These are phyloP conservation scores for Yamadazyma sp. DNA, from an alignment of 805 yeast species.

Conservation along the genomic window DNA sequence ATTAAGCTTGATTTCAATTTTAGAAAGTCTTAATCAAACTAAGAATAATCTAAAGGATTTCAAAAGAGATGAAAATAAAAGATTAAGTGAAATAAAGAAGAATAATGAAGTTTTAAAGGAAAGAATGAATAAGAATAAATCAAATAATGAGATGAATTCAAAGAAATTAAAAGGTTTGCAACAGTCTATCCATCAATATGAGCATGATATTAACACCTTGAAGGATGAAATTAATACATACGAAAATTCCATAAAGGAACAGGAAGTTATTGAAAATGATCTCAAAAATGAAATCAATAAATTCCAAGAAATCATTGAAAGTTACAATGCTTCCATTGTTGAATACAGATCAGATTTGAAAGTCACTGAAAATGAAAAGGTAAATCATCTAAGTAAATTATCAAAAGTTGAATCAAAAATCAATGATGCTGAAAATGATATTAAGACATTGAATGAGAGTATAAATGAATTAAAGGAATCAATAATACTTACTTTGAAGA, in stretches of 20 bases:
- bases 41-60: constrained; percentile 26
- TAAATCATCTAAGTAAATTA: constrained; percentile 19
- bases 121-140: constrained; percentile 29
- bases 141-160: constrained; percentile 26
- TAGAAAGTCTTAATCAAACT: constrained; percentile 22
- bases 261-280: constrained; percentile 1
- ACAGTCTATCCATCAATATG: constrained; percentile 37
- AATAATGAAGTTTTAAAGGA: constrained; percentile 30
- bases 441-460: constrained; percentile 21
- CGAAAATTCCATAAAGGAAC: background rate
- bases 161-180: constrained; percentile 38
- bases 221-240: constrained; percentile 7
- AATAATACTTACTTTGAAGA: constrained; percentile 22
- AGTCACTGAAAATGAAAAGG: constrained; percentile 20
- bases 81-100: constrained; percentile 27
- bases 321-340: constrained; percentile 23
- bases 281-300: constrained; percentile 17
- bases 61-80: constrained; percentile 38
- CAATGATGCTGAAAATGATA: constrained; percentile 23
- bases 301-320: constrained; percentile 19
- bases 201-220: constrained; percentile 25
- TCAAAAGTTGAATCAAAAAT: constrained; percentile 25
- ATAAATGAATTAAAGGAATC: constrained; percentile 26
- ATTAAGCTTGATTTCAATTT: constrained; percentile 29
- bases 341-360: constrained; percentile 20